A percentile compares a stretch with the other conserved stretches of the same genome.
phyloP scores from a whole-genome alignment of 2,329 filamentous ascomycete species.

The Colletotrichum orbiculare region DNA sequence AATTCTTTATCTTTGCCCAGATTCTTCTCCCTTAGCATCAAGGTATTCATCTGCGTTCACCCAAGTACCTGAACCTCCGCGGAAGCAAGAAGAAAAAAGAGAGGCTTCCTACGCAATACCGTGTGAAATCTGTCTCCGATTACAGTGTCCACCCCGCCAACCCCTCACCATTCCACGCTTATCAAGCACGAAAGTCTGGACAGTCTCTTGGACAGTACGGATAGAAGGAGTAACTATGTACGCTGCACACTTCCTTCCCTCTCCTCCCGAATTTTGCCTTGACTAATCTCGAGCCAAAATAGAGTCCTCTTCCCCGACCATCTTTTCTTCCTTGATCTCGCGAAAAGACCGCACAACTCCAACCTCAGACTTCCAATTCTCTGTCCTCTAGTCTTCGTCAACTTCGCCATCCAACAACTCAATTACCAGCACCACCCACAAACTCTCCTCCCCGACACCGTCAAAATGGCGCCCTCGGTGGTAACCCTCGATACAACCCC shows the following conservation, averaged over 20 bases:
- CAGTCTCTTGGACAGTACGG: constrained; percentile 19
- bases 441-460: background rate
- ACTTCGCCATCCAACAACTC: background rate
- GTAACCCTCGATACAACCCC: constrained; percentile 66
- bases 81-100: constrained; percentile 8
- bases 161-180: constrained; percentile 35
- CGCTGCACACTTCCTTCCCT: constrained; percentile 24
- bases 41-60: no score
- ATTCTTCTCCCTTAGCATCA: background rate
- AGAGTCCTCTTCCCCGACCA: constrained; percentile 4
- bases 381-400: background rate
- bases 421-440: background rate
- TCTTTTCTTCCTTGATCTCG: background rate
- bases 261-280: constrained; percentile 12
- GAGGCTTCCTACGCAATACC: constrained; percentile 24
- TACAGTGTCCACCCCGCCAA: constrained; percentile 35
- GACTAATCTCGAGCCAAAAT: constrained; percentile 30
- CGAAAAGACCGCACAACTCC: constrained; percentile 15
- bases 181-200: constrained; percentile 24
- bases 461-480: constrained; percentile 62
- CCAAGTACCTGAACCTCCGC: background rate
- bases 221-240: background rate
- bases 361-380: background rate
- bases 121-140: constrained; percentile 18
- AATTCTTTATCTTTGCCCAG: background rate